Evolutionary conservation across 176 grass and related monocot genomes (phyloP), one percentile per base, ranked within the genome.

Genomic region (Echinochloa phyllopogon): DNA sequence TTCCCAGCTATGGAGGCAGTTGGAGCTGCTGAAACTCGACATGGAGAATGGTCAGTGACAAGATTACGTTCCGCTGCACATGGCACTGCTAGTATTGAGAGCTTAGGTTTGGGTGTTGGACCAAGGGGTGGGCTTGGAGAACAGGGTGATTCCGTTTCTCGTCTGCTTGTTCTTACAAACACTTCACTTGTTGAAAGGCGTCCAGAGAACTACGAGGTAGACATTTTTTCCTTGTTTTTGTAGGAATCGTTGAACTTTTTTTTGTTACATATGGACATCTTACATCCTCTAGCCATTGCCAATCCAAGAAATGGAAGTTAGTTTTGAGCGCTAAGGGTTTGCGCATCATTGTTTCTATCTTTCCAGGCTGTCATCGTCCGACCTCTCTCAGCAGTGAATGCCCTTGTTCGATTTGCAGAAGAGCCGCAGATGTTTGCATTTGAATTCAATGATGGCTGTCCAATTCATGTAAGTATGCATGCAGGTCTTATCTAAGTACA

Each of bases 391-490:
- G 88, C 88, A 83, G 96, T 99, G 85, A 92, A 69, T 84, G 68
- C 90, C 76, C 93, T 99, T 89, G 91, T 99, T 61, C 91, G 96
- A 82, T 99, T 99, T 84, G 93, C 93, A 15, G 96, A 99, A 94
- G 96, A 99, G 82, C 96, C 96, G 0, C 96, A 99, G 74, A 99
- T 99, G 91, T 99, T 99, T 87, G 96, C 93, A 82, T 88, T 99
- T 78, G 96, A 99, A 91, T 99, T 96, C 87, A 92, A 86, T 89
- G 96, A 99, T 76, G 96, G 96, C 64, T 96, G 91, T 45, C 91
- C 93, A 0, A 90, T 96, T 84, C 94, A 99, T 92, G 96, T 99
- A 99, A 95, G 96, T 95, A 78, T 71, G 67, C 65, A 66, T 45
- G 57, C 50, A 84, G 12, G 18, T 68, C 41, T 60, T 79, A 49